Percentiles rank a stretch among this genome's conserved stretches.
Evolutionary conservation across 805 yeast genomes (phyloP).

Genomic region (Saturnispora quitensis): DNA sequence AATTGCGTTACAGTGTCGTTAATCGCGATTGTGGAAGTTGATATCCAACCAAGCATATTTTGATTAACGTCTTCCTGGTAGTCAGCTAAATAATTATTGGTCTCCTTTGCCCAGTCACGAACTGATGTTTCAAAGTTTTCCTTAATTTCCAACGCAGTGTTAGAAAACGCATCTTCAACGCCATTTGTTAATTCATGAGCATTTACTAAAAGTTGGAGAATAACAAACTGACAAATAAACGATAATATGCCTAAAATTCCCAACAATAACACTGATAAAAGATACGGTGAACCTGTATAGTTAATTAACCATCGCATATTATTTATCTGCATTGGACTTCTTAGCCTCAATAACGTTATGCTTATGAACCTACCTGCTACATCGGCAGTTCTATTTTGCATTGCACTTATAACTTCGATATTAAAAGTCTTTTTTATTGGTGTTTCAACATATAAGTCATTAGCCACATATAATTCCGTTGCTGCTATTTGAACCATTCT

Average conservation of each 20-base stretch:
- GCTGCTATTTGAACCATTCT: slow-evolving; percentile 31
- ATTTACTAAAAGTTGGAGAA: slow-evolving; percentile 26
- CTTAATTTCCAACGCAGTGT: slow-evolving; percentile 11
- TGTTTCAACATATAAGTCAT: slow-evolving; percentile 12
- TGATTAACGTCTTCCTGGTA: slow-evolving; percentile 50
- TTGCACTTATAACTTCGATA: slow-evolving; percentile 20
- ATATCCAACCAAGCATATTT: slow-evolving; percentile 58
- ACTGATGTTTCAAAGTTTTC: slow-evolving; percentile 27
- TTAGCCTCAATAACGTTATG: slow-evolving; percentile 8
- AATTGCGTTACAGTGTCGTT: slow-evolving; percentile 54
- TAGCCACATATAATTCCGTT: slow-evolving; percentile 13
- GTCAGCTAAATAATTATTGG: slow-evolving; percentile 43
- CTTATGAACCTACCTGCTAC: slow-evolving; percentile 16
- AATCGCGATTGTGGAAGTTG: slow-evolving; percentile 44
- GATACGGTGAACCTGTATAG: slow-evolving; percentile 45
- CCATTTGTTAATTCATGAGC: background rate
- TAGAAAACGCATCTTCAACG: slow-evolving; percentile 8
- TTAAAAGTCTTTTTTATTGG: slow-evolving; percentile 12
- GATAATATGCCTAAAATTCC: slow-evolving; percentile 50
- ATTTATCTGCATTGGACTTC: slow-evolving; percentile 12
- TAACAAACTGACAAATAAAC: slow-evolving; percentile 43
- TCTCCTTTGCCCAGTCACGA: slow-evolving; percentile 41
- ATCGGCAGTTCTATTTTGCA: slow-evolving; percentile 19
- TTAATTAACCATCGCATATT: slow-evolving; percentile 35
- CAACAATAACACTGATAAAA: slow-evolving; percentile 40